Percentiles rank a stretch among this genome's conserved stretches.
These are phyloP conservation scores for Penicillium sp. DNA, from an alignment of 2,329 filamentous ascomycete genomes.

Conservation along the genomic window DNA sequence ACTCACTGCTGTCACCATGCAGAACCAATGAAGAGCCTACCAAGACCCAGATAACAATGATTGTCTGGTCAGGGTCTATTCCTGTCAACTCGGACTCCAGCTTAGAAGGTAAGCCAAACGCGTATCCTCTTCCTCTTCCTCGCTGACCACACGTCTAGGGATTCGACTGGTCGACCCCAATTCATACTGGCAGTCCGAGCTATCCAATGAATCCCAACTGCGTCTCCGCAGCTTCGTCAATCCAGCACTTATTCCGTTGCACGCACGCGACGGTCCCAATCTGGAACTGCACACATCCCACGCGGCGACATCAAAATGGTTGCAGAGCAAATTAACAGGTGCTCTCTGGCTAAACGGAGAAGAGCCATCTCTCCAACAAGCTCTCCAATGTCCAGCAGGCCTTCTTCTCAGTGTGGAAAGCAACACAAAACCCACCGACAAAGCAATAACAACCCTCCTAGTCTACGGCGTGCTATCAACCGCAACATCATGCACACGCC, in stretches of 20 bases:
- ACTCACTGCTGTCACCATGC: slow-evolving; percentile 6
- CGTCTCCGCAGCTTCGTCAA: slow-evolving; percentile 38
- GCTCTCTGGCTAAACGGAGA: slow-evolving; percentile 35
- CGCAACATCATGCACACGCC: slow-evolving; percentile 26
- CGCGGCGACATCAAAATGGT: slow-evolving; percentile 36
- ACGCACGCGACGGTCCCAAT: slow-evolving; percentile 39
- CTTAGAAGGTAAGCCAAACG: slow-evolving; percentile 30
- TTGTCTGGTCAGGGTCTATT: slow-evolving; percentile 40
- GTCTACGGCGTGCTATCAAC: slow-evolving; percentile 40
- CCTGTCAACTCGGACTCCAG: slow-evolving; percentile 24
- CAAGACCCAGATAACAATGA: slow-evolving; percentile 28
- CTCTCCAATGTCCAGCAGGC: slow-evolving; percentile 40
- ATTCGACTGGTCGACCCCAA: slow-evolving; percentile 35
- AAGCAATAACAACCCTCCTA: slow-evolving; percentile 36
- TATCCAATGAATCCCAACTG: slow-evolving; percentile 35
- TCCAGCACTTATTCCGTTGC: slow-evolving; percentile 40
- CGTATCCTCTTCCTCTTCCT: slow-evolving; percentile 6
- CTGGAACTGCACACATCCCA: slow-evolving; percentile 40
- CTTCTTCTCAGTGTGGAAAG: slow-evolving; percentile 35
- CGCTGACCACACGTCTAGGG: slow-evolving; percentile 25
- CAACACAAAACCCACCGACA: slow-evolving; percentile 17
- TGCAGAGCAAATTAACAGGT: slow-evolving; percentile 37
- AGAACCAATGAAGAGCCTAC: slow-evolving; percentile 14
- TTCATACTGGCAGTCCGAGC: slow-evolving; percentile 33
- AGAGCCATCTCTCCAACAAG: slow-evolving; percentile 28